A percentile compares a stretch with the other conserved stretches of the same genome.
Evolutionary conservation across 2,329 filamentous ascomycete species (phyloP).

Genomic region (Aspergillus fumigatiaffinis): DNA sequence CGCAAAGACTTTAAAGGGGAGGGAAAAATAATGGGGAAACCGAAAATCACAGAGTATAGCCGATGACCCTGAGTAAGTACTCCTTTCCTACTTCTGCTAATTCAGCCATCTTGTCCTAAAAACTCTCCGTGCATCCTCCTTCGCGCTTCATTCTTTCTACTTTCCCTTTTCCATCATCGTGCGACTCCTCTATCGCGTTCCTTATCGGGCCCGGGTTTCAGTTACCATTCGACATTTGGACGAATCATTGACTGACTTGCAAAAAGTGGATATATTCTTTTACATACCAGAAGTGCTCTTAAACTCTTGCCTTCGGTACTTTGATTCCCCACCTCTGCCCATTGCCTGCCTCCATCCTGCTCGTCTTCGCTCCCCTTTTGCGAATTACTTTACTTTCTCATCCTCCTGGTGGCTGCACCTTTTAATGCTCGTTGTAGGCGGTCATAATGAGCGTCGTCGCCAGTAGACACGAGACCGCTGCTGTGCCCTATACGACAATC

Average conservation of each 20-base stretch:
- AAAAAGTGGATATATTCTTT: not conserved
- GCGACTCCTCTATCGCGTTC: not conserved
- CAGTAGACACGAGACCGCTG: conserved; percentile 34
- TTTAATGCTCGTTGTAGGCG: conserved; percentile 14
- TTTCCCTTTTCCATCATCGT: not conserved
- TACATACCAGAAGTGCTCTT: not conserved
- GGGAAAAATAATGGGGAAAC: not conserved
- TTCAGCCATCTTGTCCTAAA: conserved; percentile 1
- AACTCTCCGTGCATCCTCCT: conserved; percentile 14
- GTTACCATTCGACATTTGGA: not conserved
- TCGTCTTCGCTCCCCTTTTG: conserved; percentile 3
- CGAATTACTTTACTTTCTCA: conserved; percentile 6
- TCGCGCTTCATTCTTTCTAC: not conserved
- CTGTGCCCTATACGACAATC: conserved; percentile 28
- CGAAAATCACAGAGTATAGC: not conserved
- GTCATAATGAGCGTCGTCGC: conserved; percentile 39
- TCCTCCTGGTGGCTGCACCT: not conserved
- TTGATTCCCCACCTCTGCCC: not conserved
- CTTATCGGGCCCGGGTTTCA: not conserved
- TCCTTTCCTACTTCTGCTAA: not conserved
- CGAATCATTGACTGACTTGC: not conserved
- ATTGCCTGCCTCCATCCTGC: not conserved
- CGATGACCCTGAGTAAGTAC: not conserved
- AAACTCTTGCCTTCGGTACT: not conserved
- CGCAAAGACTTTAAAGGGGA: not conserved